phyloP scores from a whole-genome alignment of 2,329 filamentous ascomycete genomes.

The Hypoxylon sp. region DNA sequence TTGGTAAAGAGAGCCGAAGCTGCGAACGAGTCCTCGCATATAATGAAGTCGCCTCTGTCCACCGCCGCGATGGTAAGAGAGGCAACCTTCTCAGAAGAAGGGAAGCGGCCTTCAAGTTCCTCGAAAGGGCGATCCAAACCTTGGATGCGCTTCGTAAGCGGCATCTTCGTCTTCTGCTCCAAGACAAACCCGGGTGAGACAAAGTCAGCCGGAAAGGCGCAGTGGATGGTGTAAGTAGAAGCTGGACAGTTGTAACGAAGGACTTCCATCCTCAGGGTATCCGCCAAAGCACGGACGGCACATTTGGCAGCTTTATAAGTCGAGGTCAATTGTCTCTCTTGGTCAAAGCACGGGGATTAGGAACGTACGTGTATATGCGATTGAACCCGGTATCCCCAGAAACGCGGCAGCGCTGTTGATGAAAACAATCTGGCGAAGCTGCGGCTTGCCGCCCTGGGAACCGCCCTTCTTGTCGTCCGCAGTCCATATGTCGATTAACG shows the following conservation, averaged over 20 bases:
- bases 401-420: conserved; percentile 45
- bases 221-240: conserved; percentile 45
- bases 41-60: conserved; percentile 44
- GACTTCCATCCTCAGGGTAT: conserved; percentile 47
- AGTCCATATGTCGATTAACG: conserved; percentile 42
- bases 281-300: conserved; percentile 43
- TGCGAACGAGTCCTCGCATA: conserved; percentile 41
- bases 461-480: conserved; percentile 37
- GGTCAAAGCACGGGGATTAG: not conserved
- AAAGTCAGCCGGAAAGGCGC: conserved; percentile 45
- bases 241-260: conserved; percentile 37
- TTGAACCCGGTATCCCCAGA: conserved; percentile 43
- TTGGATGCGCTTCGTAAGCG: conserved; percentile 47
- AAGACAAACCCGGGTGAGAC: conserved; percentile 43
- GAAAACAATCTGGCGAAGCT: conserved; percentile 43
- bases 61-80: conserved; percentile 40
- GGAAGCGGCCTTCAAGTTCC: conserved; percentile 38
- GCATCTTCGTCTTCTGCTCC: conserved; percentile 47
- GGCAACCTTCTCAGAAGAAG: conserved; percentile 43
- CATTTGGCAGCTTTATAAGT: conserved; percentile 36
- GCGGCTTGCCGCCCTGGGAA: conserved; percentile 8
- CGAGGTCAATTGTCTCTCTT: not conserved
- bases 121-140: conserved; percentile 34
- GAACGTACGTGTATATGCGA: conserved; percentile 42
- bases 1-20: conserved; percentile 41